Conservation (phyloP, 148 eudicot species). For the Rhododendron ovatum region DNA sequence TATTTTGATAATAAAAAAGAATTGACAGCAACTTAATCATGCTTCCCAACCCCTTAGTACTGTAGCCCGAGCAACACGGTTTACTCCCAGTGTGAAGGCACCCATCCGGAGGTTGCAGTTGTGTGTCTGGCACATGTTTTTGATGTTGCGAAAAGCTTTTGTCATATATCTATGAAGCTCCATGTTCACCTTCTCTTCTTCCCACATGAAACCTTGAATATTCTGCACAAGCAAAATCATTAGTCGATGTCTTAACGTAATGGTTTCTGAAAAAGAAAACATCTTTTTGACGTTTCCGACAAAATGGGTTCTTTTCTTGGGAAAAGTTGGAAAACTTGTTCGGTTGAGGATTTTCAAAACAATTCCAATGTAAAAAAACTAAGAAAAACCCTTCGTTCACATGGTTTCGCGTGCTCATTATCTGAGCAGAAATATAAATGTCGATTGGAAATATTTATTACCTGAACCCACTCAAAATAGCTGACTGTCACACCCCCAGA, state of each 20-base stretch:
- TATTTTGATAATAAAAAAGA: too few relatives aligned
- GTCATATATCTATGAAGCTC: conserved; percentile 53
- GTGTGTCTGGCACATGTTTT: conserved; percentile 45
- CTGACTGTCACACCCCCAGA: conserved; percentile 75
- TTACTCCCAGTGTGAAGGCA: too few relatives aligned
- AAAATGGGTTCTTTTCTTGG: background rate
- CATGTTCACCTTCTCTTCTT: conserved; percentile 52
- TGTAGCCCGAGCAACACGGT: too few relatives aligned
- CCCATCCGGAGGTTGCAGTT: conserved; percentile 18
- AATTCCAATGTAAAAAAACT: background rate
- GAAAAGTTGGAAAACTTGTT: background rate
- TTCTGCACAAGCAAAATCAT: conserved; percentile 35
- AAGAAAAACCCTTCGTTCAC: background rate
- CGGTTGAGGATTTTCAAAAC: background rate
- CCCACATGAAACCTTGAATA: conserved; percentile 66
- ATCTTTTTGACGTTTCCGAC: background rate
- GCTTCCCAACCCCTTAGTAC: too few relatives aligned
- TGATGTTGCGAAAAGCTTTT: conserved; percentile 39
- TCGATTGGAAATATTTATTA: conserved; percentile 6
- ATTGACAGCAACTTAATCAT: too few relatives aligned
- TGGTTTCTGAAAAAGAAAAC: background rate
- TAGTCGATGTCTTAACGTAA: background rate
- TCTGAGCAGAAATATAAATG: background rate
- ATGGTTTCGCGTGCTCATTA: background rate
- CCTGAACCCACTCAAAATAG: conserved; percentile 83